Base-by-base conservation (phyloP, 306 rosid genomes). In the Inga laurina region DNA sequence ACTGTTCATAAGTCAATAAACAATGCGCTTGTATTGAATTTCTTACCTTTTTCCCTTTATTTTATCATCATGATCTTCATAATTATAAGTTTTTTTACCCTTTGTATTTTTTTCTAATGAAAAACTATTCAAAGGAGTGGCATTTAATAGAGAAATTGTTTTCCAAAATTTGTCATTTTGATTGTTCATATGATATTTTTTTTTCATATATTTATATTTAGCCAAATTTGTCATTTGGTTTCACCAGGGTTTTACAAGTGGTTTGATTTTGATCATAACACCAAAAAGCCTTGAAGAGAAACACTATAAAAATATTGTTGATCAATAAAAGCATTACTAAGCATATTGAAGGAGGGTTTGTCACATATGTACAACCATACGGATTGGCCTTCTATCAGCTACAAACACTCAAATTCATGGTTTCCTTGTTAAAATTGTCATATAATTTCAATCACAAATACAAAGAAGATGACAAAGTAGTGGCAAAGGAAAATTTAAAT, bases 401-500 rank as follows among this genome's bases (percentile, higher is more conserved):
- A 52, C 49, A n/a, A 32, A 43, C 34, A n/a, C 39, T 39, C 35
- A 71, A 43, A 11, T 45, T 32, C 66, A 22, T 54, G 19, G 22
- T 48, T 73, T 61, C 30, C 22, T 73, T 41, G 70, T 68, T 43
- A 67, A 30, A 66, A 18, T 13, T 49, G 45, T 70, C 57, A 44
- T 52, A 67, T 13, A 70, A 51, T 24, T 19, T 66, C 61, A 77
- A 74, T 74, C 46, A 62, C 46, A 45, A 82, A 70, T 56, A 19
- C 18, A 37, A 34, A 62, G 35, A 51, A 74, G 66, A 51, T 46
- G 51, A 79, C 81, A 82, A 71, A 22, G 14, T 8, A 67, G 54
- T 77, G 21, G 41, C 30, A 4, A 72, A 54, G 46, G 21, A 30
- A 22, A 45, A 52, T 44, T 19, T 32, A 35, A 57, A 9, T 61